Conservation (phyloP, 2,329 filamentous ascomycete genomes). For the Aspergillus texensis region DNA sequence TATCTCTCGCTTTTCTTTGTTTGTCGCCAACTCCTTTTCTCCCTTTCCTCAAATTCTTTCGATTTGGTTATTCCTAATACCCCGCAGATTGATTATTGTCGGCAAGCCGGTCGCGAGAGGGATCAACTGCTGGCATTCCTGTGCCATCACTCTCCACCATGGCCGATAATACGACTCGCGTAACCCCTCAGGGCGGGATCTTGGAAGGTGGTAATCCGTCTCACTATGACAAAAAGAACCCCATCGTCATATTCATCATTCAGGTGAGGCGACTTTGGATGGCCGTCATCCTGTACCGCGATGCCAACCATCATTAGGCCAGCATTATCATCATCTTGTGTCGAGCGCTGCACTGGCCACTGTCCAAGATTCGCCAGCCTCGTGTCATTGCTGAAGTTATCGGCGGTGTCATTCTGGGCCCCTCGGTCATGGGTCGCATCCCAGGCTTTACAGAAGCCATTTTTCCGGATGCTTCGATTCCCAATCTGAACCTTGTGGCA, state of each 20-base stretch:
- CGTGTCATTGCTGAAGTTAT: slow-evolving; percentile 84
- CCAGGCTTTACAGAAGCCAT: slow-evolving; percentile 76
- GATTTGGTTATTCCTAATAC: neutral
- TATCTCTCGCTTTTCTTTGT: neutral
- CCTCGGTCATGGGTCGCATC: slow-evolving; percentile 84
- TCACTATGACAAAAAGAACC: slow-evolving; percentile 69
- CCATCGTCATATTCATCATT: slow-evolving; percentile 75
- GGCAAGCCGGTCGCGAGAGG: neutral
- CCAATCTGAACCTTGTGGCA: slow-evolving; percentile 74
- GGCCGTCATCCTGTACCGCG: neutral
- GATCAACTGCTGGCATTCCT: neutral
- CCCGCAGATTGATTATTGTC: neutral
- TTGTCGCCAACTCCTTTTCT: neutral
- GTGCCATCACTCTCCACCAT: slow-evolving; percentile 16
- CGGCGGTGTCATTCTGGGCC: slow-evolving; percentile 81
- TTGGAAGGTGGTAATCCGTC: slow-evolving; percentile 72
- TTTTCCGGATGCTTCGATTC: slow-evolving; percentile 75
- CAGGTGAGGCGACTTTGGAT: slow-evolving; percentile 53
- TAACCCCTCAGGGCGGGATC: slow-evolving; percentile 65
- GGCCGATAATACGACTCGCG: slow-evolving; percentile 24
- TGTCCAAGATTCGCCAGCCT: slow-evolving; percentile 76
- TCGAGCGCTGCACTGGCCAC: slow-evolving; percentile 72
- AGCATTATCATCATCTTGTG: slow-evolving; percentile 75
- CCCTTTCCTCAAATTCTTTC: too few species aligned
- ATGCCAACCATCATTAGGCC: slow-evolving; percentile 50